phyloP scores from a whole-genome alignment of 345 rosid species.

The Arabidopsis arenosa region DNA sequence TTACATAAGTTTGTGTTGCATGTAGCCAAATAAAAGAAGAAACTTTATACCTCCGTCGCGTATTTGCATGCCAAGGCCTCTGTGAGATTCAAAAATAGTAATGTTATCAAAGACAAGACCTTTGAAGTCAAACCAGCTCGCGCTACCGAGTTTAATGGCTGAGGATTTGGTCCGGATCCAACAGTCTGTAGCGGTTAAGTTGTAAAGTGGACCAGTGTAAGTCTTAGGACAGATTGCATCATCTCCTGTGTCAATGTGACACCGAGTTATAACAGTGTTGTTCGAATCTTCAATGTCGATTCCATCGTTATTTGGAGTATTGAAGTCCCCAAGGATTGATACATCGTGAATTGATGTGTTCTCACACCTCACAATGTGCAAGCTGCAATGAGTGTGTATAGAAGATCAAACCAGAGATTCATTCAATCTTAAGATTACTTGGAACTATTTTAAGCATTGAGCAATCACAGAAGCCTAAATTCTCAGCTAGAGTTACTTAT shows the following conservation, averaged over 20 bases:
- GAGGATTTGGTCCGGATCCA: constrained; percentile 96
- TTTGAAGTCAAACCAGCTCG: constrained; percentile 79
- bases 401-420: neutral
- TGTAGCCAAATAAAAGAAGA: constrained; percentile 21
- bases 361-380: constrained; percentile 76
- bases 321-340: constrained; percentile 82
- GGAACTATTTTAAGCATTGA: neutral
- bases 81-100: constrained; percentile 80
- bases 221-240: constrained; percentile 97
- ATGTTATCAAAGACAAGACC: constrained; percentile 76
- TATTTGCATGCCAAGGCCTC: constrained; percentile 86
- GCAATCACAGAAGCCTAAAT: constrained; percentile 13
- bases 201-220: constrained; percentile 62
- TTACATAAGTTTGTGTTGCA: neutral
- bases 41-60: constrained; percentile 80
- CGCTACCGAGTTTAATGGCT: constrained; percentile 94
- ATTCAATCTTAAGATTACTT: neutral
- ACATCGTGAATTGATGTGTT: constrained; percentile 71
- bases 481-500: neutral
- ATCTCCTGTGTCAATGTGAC: constrained; percentile 85
- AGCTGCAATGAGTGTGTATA: constrained; percentile 52
- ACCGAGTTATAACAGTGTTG: constrained; percentile 71
- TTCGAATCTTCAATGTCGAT: constrained; percentile 90
- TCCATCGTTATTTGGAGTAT: constrained; percentile 91
- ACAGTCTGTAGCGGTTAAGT: constrained; percentile 78